Base-by-base conservation (phyloP, 2,329 filamentous ascomycete genomes). In the Neocucurbitaria cava region DNA sequence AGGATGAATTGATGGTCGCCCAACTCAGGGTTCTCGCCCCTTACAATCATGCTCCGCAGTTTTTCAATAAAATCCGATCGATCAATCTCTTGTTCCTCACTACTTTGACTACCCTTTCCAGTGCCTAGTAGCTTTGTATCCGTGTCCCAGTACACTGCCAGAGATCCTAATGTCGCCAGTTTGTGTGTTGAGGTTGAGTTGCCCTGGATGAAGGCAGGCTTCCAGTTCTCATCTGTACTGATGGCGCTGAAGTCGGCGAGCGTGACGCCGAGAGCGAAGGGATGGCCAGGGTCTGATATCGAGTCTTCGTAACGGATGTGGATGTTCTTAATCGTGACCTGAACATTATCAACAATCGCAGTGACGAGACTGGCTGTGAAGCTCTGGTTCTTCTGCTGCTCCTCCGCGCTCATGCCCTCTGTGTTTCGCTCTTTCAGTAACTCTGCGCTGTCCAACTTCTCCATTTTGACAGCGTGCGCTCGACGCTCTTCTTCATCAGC, bases 61-160 rank as follows among this genome's bases (percentile, higher is more conserved):
- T 86, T 89, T 23, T 84, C 79, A 45, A 97, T 85, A 74, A 98
- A 86, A 39, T 94, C 89, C 24, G 87, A 84, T 62, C 96, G 92
- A 8, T 88, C 80, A 47, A 90, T 82, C 8, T 84, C 78, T 59
- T 91, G 84, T 46, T 75, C 72, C 10, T 84, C 81, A 38, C 81
- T 85, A 8, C 83, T 80, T 54, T 87, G 81, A 3, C 86, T 85
- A 62, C 95, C 91, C 63, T 90, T 88, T 7, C 92, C 92, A 4
- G 90, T 88, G 11, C 92, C 92, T 39, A 98, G 82, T 3, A 99
- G 83, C 23, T 89, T 83, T 1, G 92, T 87, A 74, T 99, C 94
- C 1, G 95, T 99, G 74, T 99, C 96, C 95, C 96, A 99, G 77
- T 99, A 99, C 9, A 98, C 85, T 2, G 95, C 92, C 46, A 99